Conservation (phyloP, 805 yeast species). For the Wickerhamiella australiensis region DNA sequence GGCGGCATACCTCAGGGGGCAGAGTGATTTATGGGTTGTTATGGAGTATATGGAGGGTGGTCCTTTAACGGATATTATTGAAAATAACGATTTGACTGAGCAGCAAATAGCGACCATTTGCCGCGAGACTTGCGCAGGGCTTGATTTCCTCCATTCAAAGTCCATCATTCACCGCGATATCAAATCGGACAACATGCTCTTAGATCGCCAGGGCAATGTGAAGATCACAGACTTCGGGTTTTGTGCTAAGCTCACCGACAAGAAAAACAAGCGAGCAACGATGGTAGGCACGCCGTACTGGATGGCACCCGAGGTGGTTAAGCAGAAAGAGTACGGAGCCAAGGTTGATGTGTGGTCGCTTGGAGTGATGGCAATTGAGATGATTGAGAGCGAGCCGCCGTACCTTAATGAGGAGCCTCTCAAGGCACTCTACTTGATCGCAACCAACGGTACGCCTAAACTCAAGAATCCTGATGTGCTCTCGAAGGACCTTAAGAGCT, state of each 20-base stretch:
- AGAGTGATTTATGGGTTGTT: constrained; percentile 81
- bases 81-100: constrained; percentile 70
- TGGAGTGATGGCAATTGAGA: constrained; percentile 77
- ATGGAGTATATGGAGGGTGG: constrained; percentile 99
- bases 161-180: constrained; percentile 94
- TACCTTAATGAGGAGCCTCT: constrained; percentile 69
- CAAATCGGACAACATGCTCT: constrained; percentile 85
- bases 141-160: constrained; percentile 81
- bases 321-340: constrained; percentile 67
- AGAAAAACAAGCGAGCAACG: constrained; percentile 61
- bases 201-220: constrained; percentile 72
- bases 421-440: constrained; percentile 62
- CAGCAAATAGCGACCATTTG: constrained; percentile 87
- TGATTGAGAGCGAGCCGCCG: constrained; percentile 82
- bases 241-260: constrained; percentile 68
- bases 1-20: constrained; percentile 73
- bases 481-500: constrained; percentile 67
- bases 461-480: constrained; percentile 57
- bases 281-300: constrained; percentile 85
- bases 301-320: constrained; percentile 86
- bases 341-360: constrained; percentile 76
- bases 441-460: constrained; percentile 72
- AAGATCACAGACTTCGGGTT: constrained; percentile 91
- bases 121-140: constrained; percentile 78
- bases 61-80: constrained; percentile 87